A percentile compares a stretch with the other conserved stretches of the same genome.
These are phyloP conservation scores for Acer yangbiense DNA, from an alignment of 345 rosid species.

Conservation along the genomic window DNA sequence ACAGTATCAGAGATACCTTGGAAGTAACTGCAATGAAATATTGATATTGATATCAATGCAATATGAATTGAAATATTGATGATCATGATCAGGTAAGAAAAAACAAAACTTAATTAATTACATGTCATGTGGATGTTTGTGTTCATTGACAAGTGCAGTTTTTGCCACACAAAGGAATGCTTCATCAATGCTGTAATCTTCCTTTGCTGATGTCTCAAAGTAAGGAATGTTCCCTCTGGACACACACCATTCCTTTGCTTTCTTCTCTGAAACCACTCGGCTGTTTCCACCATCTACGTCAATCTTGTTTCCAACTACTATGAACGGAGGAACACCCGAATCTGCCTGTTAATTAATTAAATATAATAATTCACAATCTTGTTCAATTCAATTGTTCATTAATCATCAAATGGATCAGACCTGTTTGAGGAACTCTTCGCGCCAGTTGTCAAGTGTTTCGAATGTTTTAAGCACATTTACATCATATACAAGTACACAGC, in stretches of 20 bases:
- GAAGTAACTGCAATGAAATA: conserved; percentile 48
- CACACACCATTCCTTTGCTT: conserved; percentile 78
- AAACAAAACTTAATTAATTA: conserved; percentile 29
- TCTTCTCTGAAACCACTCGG: conserved; percentile 65
- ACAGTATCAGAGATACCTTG: conserved; percentile 55
- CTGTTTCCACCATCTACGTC: conserved; percentile 77
- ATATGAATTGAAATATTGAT: no score
- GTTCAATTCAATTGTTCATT: background rate
- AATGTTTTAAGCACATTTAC: conserved; percentile 65
- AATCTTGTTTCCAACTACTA: conserved; percentile 76
- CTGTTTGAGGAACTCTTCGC: conserved; percentile 77
- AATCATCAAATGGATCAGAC: conserved; percentile 26
- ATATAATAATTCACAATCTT: background rate
- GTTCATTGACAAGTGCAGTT: conserved; percentile 56
- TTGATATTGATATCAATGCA: no score
- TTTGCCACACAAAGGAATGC: conserved; percentile 72
- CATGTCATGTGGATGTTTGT: conserved; percentile 43
- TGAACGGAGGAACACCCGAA: conserved; percentile 68
- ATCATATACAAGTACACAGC: conserved; percentile 77
- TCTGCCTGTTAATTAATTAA: conserved; percentile 47
- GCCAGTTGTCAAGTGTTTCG: conserved; percentile 71
- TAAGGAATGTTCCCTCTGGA: conserved; percentile 65
- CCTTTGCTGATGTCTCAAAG: conserved; percentile 87
- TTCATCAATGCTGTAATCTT: conserved; percentile 66
- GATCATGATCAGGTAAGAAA: no score